A percentile compares a stretch with the other conserved stretches of the same genome.
phyloP scores from a whole-genome alignment of 116 monocot species.

The Iris pallida region DNA sequence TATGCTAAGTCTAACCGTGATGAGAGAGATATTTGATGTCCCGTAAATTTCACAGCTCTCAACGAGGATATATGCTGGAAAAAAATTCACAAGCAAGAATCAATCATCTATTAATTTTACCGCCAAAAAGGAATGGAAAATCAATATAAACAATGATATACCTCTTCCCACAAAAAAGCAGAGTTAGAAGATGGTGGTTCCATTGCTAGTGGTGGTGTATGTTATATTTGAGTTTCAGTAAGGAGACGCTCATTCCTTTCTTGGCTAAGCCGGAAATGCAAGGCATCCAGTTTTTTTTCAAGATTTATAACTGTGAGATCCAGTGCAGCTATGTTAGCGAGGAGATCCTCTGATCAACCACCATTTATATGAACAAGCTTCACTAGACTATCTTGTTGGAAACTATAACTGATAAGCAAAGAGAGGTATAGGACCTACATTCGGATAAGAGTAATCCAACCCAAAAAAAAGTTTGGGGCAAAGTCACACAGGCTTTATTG shows the following conservation, averaged over 20 bases:
- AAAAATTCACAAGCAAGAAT: neutral
- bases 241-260: conserved; percentile 59
- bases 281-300: conserved; percentile 54
- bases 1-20: conserved; percentile 16
- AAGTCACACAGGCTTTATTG: no score
- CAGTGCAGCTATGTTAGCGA: conserved; percentile 49
- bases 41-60: conserved; percentile 40
- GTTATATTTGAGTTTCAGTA: conserved; percentile 29
- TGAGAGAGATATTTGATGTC: conserved; percentile 20
- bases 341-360: no score
- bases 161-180: conserved; percentile 62
- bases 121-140: conserved; percentile 6
- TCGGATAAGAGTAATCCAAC: no score
- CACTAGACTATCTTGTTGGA: no score
- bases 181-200: conserved; percentile 27
- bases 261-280: conserved; percentile 41
- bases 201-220: conserved; percentile 19
- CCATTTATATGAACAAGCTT: no score
- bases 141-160: conserved; percentile 8
- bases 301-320: conserved; percentile 60
- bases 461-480: no score
- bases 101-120: neutral
- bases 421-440: no score
- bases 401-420: no score
- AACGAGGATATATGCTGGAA: conserved; percentile 54